Evolutionary conservation across 2,329 filamentous ascomycete species (phyloP), one percentile per base, ranked within the genome.

Genomic region (Fusarium guadeloupense): DNA sequence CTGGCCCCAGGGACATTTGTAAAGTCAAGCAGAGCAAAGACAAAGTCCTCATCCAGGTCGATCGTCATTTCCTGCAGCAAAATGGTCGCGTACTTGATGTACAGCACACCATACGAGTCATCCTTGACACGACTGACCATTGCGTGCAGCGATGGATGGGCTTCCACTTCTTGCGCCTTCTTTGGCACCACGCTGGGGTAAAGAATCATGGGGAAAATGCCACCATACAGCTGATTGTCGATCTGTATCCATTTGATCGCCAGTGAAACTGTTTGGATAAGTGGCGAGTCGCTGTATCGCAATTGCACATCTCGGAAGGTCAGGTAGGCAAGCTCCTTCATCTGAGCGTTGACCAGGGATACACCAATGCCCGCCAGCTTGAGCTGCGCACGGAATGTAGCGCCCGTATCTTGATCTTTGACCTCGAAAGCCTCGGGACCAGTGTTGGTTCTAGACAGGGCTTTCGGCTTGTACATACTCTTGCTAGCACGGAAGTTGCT

Each of bases 211-310:
- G 95, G 95, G 82, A 99, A 99, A 67, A 99, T 93, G 21, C 96
- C 95, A 23, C 96, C 96, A 71, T 99, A 99, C 13, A 99, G 85
- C 75, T 99, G 95, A 69, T 99, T 99, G 77, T 99, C 95, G 68
- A 99, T 91, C 76, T 99, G 95, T 23, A 99, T 95, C 96, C 96
- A 99, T 75, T 99, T 98, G 73, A 98, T 89, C 0, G 92, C 91
- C 44, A 95, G 81, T 41, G 92, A 94, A 59, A 97, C 78, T 1
- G 93, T 98, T 76, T 99, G 95, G 72, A 97, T 97, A 14, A 97
- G 81, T 16, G 88, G 85, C n/a, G 95, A 98, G 71, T 99, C 95
- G 51, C 88, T 92, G 76, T 95, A 97, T 59, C 93, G 93, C 62
- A 99, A 78, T 68, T 95, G 89, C 21, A 98, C 91, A 60, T 97